phyloP scores from a whole-genome alignment of 352 stramenopile species.

The Globisporangium perplexum region DNA sequence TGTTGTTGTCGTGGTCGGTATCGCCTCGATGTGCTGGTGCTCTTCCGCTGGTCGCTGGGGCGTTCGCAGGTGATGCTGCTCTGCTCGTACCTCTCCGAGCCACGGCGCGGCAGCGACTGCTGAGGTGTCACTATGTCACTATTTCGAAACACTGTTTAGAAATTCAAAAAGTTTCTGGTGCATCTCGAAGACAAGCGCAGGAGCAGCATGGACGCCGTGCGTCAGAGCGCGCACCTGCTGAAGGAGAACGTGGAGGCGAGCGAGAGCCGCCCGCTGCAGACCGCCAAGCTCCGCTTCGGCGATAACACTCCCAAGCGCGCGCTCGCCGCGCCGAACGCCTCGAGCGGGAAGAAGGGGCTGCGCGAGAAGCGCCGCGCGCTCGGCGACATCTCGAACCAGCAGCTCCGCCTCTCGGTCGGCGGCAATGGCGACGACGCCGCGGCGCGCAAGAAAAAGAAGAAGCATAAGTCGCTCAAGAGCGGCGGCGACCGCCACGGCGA shows the following conservation, averaged over 20 bases:
- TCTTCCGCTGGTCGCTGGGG: no score
- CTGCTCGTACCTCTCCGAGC: no score
- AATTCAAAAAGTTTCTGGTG: neutral
- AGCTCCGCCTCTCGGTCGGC: slow-evolving; percentile 19
- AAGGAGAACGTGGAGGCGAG: slow-evolving; percentile 69
- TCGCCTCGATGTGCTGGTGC: no score
- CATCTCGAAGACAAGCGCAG: neutral
- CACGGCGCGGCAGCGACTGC: no score
- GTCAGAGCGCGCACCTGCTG: slow-evolving; percentile 28
- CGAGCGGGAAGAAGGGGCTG: slow-evolving; percentile 24
- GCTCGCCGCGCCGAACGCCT: slow-evolving; percentile 34
- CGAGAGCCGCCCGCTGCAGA: slow-evolving; percentile 6
- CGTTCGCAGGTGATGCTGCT: no score
- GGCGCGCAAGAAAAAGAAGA: slow-evolving; percentile 3
- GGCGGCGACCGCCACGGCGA: slow-evolving; percentile 11
- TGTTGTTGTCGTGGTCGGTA: no score
- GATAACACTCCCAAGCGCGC: slow-evolving; percentile 21
- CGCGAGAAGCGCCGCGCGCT: slow-evolving; percentile 43
- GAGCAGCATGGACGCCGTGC: slow-evolving; percentile 43
- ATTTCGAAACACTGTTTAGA: neutral
- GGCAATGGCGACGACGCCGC: slow-evolving; percentile 4
- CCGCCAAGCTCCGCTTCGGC: slow-evolving; percentile 20
- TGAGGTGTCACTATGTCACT: neutral
- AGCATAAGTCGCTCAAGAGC: slow-evolving; percentile 15
- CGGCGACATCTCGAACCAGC: slow-evolving; percentile 76